Conservation (phyloP, 179 eudicot genomes). For the Beta macrorhiza region DNA sequence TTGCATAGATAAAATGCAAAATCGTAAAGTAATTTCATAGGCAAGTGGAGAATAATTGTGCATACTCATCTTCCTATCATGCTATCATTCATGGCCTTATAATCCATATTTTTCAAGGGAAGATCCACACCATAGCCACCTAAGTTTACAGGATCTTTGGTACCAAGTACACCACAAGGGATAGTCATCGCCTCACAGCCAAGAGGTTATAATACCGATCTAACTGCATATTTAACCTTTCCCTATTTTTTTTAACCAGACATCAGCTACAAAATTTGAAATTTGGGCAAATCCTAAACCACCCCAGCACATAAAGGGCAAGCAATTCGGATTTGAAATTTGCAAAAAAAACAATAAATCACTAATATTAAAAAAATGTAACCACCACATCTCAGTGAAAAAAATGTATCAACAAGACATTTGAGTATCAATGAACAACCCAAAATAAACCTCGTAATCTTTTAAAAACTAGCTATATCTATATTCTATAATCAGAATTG, state of each 20-base stretch:
- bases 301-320: too few species aligned
- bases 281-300: too few species aligned
- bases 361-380: too few species aligned
- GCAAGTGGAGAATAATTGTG: too few species aligned
- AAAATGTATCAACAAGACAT: background rate
- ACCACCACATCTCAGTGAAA: too few species aligned
- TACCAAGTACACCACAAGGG: conserved; percentile 73
- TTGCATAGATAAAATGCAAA: background rate
- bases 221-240: conserved; percentile 66
- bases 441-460: background rate
- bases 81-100: conserved; percentile 99
- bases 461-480: background rate
- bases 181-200: conserved; percentile 70
- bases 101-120: conserved; percentile 98
- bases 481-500: background rate
- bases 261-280: background rate
- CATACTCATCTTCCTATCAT: conserved; percentile 65
- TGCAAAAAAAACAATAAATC: background rate
- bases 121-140: conserved; percentile 99
- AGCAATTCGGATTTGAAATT: too few species aligned
- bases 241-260: conserved; percentile 45
- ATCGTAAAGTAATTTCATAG: too few species aligned
- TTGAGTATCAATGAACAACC: background rate
- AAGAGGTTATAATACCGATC: conserved; percentile 68
- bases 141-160: conserved; percentile 70